phyloP scores from a whole-genome alignment of 2,329 filamentous ascomycete genomes.

The Didymella sp. region DNA sequence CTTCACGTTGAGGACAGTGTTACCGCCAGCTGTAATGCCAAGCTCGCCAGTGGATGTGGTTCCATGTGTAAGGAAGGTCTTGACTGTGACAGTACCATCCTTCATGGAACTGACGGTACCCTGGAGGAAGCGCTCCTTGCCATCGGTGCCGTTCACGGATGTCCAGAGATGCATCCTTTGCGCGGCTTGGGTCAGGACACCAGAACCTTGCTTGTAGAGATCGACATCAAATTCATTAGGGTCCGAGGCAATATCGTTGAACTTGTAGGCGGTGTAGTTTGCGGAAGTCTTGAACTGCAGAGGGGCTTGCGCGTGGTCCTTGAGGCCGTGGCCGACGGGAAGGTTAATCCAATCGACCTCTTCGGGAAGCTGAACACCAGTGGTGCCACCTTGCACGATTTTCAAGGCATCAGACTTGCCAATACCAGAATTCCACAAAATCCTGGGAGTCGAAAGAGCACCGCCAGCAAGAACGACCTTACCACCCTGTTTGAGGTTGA shows the following conservation, averaged over 20 bases:
- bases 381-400: slow-evolving; percentile 25
- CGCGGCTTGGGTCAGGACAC: slow-evolving; percentile 14
- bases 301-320: slow-evolving; percentile 29
- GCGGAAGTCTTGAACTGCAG: slow-evolving; percentile 25
- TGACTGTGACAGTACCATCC: slow-evolving; percentile 26
- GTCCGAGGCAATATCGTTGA: slow-evolving; percentile 33
- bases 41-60: slow-evolving; percentile 29
- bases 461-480: slow-evolving; percentile 61
- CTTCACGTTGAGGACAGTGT: slow-evolving; percentile 54
- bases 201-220: slow-evolving; percentile 16
- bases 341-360: slow-evolving; percentile 33
- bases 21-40: slow-evolving; percentile 32
- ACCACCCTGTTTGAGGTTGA: slow-evolving; percentile 61
- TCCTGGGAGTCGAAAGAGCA: slow-evolving; percentile 54
- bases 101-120: slow-evolving; percentile 52
- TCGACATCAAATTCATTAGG: slow-evolving; percentile 10
- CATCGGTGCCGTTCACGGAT: slow-evolving; percentile 47
- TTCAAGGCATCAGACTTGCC: slow-evolving; percentile 34
- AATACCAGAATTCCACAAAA: slow-evolving; percentile 39
- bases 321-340: slow-evolving; percentile 41
- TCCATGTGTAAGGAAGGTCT: slow-evolving; percentile 32
- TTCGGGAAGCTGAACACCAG: slow-evolving; percentile 26
- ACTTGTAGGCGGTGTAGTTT: slow-evolving; percentile 50
- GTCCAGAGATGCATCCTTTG: slow-evolving; percentile 32
- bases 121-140: slow-evolving; percentile 39